Base-by-base conservation (phyloP, 2,329 filamentous ascomycete genomes). In the Pseudofabraea citricarpa region DNA sequence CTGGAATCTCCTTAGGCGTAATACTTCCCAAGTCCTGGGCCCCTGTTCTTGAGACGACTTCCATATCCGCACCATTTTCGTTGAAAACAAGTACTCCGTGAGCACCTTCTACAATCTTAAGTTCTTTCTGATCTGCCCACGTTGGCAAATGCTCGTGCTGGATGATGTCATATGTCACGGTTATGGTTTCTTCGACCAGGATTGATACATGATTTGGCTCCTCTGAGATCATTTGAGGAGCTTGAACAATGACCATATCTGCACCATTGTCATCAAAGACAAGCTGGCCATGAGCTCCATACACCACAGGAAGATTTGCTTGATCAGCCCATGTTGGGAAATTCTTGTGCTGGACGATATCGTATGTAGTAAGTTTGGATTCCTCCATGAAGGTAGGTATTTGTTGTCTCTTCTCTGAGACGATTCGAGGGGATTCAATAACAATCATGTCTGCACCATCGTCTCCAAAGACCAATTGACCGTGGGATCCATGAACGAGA, bases 291-390 rank as follows among this genome's bases (percentile, higher is more conserved):
- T 36, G 36, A 37, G 29, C 24, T 22, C 43, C 43, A n/a, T 12
- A 23, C 3, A 41, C 38, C 6, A 45, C 19, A 21, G 32, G n/a
- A 9, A 45, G 38, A 4, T 31, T 20, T 2, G 43, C 26, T 15
- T 41, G 38, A 26, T 45, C 32, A 16, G 23, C 32, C 43, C 43
- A 45, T 6, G 43, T 45, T 10, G 38, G 43, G 7, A 45, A 23
- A 16, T 18, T 15, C 16, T 33, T 23, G 32, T 45, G 43, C 21
- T 21, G 19, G 13, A n/a, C 10, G 4, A 20, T 13, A n/a, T 24
- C 35, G 15, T 37, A 37, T 31, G 5, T 6, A 31, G 27, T n/a
- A n/a, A n/a, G n/a, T n/a, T n/a, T n/a, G n/a, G n/a, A n/a, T n/a
- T n/a, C n/a, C n/a, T n/a, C n/a, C 6, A 37, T 5, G 10, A 22